These are phyloP conservation scores for Dendrostoma leiphaemia DNA, from an alignment of 2,329 filamentous ascomycete genomes.

Conservation along the genomic window DNA sequence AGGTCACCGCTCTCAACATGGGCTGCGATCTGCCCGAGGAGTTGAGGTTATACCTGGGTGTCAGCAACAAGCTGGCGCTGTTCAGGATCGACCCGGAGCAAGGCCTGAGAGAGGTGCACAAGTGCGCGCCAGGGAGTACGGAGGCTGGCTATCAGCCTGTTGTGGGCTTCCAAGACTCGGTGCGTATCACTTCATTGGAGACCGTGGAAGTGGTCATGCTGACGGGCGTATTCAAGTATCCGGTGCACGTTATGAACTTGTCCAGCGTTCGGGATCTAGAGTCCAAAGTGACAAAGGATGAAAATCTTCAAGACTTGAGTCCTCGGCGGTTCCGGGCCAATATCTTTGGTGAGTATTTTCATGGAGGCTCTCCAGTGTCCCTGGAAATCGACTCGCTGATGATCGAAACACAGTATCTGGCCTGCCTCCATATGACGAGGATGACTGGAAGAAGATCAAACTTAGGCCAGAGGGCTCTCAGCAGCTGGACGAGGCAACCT, in stretches of 20 bases:
- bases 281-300: conserved; percentile 49
- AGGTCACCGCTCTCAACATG: conserved; percentile 54
- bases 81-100: conserved; percentile 65
- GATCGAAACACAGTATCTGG: conserved; percentile 50
- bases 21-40: conserved; percentile 58
- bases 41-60: conserved; percentile 63
- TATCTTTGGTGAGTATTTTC: conserved; percentile 54
- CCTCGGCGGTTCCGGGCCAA: conserved; percentile 69
- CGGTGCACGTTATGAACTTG: conserved; percentile 66
- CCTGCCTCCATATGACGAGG: conserved; percentile 64
- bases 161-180: conserved; percentile 68
- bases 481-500: conserved; percentile 40
- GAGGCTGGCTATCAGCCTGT: conserved; percentile 62
- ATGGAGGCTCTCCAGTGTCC: too few relatives aligned
- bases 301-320: conserved; percentile 51
- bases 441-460: conserved; percentile 63
- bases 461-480: conserved; percentile 49
- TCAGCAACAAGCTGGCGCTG: conserved; percentile 62
- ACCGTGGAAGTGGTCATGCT: neutral
- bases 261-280: conserved; percentile 62
- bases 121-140: conserved; percentile 57
- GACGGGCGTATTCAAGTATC: conserved; percentile 49
- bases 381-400: neutral
- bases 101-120: conserved; percentile 56
- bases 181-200: conserved; percentile 37